Evolutionary conservation across 495 filamentous ascomycete species (phyloP).

Genomic region (Trichoderma gamsii): DNA sequence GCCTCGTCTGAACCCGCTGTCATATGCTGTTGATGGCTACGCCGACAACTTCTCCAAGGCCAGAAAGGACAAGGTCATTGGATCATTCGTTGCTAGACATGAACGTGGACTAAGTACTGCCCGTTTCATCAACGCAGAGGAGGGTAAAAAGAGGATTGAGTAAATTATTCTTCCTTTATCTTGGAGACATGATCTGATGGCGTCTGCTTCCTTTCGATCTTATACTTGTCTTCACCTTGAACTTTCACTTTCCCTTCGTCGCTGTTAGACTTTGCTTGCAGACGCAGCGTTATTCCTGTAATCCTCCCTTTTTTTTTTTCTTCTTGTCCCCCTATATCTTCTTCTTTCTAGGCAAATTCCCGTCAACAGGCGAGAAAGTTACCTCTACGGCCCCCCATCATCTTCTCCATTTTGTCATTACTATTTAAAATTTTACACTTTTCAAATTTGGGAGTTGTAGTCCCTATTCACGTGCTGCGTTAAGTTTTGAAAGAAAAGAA

Average conservation of each 20-base stretch:
- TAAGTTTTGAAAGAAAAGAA: background rate
- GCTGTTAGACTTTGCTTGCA: slow-evolving; percentile 15
- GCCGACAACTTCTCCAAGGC: slow-evolving; percentile 77
- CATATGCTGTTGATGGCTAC: slow-evolving; percentile 79
- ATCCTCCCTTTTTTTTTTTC: background rate
- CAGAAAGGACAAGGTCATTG: slow-evolving; percentile 68
- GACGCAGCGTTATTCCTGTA: slow-evolving; percentile 5
- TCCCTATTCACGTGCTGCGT: background rate
- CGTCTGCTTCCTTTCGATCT: background rate
- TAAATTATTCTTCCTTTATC: slow-evolving; percentile 28
- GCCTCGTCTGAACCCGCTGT: slow-evolving; percentile 87
- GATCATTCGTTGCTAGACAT: slow-evolving; percentile 62
- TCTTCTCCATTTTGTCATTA: background rate
- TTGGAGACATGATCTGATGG: background rate
- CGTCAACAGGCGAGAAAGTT: background rate
- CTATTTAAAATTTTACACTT: background rate
- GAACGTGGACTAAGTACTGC: slow-evolving; percentile 74
- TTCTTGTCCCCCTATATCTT: background rate
- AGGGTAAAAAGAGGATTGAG: slow-evolving; percentile 95
- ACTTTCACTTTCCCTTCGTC: background rate
- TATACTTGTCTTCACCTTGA: background rate
- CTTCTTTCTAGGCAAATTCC: background rate
- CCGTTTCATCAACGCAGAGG: slow-evolving; percentile 74
- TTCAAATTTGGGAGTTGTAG: background rate
- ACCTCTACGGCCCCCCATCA: background rate